Base-by-base conservation (phyloP, 2,329 filamentous ascomycete species). In the Aphanocladium album region DNA sequence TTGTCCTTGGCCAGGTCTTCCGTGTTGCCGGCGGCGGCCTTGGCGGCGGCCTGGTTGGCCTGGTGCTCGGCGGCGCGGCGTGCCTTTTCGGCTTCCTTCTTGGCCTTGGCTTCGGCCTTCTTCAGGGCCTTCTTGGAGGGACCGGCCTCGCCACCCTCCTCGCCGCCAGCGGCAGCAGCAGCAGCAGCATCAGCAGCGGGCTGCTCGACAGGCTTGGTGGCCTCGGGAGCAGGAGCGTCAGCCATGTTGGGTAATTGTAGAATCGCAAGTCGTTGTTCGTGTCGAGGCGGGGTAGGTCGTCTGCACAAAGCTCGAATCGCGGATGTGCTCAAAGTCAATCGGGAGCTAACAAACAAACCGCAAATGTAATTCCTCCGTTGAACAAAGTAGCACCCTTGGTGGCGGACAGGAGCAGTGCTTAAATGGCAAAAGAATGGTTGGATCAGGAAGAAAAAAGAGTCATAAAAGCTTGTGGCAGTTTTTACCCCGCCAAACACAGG, bases 11-110 rank as follows among this genome's bases (percentile, higher is more conserved):
- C 86, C 50, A 80, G 81, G 71, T 90, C 88, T 64, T 89, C 86
- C 65, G 84, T 84, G 57, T 85, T 85, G 62, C 88, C 84, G 51
- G 81, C 83, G 37, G 84, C 83, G 37, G 85, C 87, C 64, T 87
- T 86, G 64, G 85, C 83, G 46, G 87, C 86, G 62, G 87, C 88
- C 62, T 85, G 84, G 47, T 85, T 85, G 63, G 89, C 89, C 71
- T 90, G 89, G 70, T 89, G 87, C 67, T 91, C 89, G n/a, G 87
- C 89, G 59, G 85, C 81, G 74, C 86, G 77, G 72, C 84, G 72
- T 69, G 89, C 89, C 76, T 96, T 96, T 72, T 86, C 82, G 14
- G 89, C 90, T 76, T 96, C 93, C 73, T 93, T 93, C 78, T 92
- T 92, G 30, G 93, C 90, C 78, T 96, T 96, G 64, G 83, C 83